Percentiles rank a stretch among this genome's conserved stretches.
Evolutionary conservation across 257 asterid genomes (phyloP).

Genomic region (Forsythia viridissima): DNA sequence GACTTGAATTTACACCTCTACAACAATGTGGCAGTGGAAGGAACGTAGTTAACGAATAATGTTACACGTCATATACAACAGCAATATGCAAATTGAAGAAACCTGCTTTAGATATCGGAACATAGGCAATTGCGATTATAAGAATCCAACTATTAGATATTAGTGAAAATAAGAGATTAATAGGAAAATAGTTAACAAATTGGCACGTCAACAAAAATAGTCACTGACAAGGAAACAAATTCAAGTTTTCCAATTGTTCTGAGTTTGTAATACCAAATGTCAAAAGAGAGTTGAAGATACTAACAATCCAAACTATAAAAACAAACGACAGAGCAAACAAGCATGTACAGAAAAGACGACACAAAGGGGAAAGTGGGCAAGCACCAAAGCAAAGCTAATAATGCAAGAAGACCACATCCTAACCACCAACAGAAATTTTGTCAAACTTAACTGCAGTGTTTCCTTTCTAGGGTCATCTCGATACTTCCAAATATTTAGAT

Average conservation of each 20-base stretch:
- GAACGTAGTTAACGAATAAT: too few species aligned
- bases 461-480: constrained; percentile 16
- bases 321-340: constrained; percentile 28
- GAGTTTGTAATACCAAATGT: constrained; percentile 23
- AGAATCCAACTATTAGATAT: neutral
- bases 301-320: constrained; percentile 26
- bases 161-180: neutral
- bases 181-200: neutral
- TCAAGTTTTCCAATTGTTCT: constrained; percentile 25
- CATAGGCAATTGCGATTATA: neutral
- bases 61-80: neutral
- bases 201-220: constrained; percentile 21
- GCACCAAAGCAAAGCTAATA: constrained; percentile 27
- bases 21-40: too few species aligned
- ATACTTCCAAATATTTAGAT: constrained; percentile 26
- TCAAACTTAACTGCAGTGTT: constrained; percentile 29
- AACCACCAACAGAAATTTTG: constrained; percentile 30
- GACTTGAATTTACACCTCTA: too few species aligned
- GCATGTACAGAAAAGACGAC: constrained; percentile 34
- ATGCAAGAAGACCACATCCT: constrained; percentile 27
- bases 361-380: constrained; percentile 30
- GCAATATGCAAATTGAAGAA: neutral
- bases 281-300: constrained; percentile 18
- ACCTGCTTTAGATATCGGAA: neutral
- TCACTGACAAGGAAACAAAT: constrained; percentile 1